Evolutionary conservation across 2,329 filamentous ascomycete species (phyloP), one percentile per base, ranked within the genome.

Genomic region (Aspergillus calidoustus): DNA sequence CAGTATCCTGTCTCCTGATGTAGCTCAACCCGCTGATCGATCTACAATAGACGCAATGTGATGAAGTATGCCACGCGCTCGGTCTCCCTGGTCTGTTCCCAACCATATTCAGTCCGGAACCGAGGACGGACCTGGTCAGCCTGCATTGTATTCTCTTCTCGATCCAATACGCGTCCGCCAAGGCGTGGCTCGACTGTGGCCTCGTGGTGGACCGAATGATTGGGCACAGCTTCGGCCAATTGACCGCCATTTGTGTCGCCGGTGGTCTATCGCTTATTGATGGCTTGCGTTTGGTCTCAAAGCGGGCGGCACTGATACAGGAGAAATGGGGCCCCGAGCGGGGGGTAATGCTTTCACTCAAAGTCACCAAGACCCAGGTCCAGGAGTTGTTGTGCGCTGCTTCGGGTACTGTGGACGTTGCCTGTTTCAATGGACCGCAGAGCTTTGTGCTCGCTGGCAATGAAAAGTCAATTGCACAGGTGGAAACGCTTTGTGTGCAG

Each of bases 141-240:
- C 70, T 80, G 0, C 80, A 82, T 19, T 69, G 67, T 11, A 68
- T 66, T 41, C 60, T 79, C 0, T 79, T 80, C 46, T 67, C 77
- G 1, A 50, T 75, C 7, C 77, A 80, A 54, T 79, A 79, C 54
- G 61, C 79, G 0, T 72, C 66, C 44, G 76, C 78, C 1, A 70
- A 64, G 54, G 55, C 65, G 3, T 81, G 79, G 78, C 70, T 79
- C 3, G 74, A 77, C 19, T 69, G 64, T 9, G 78, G 78, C 0
- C 49, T 80, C 2, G 54, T 74, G 38, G 66, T 76, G 9, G 67
- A 62, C 7, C 67, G 71, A 1, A n/a, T 80, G 5, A 55, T 81
- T 6, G 78, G 78, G 0, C 77, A 79, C 56, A 76, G 73, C 60
- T 73, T 79, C 62, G 77, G 77, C 7, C 70, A 80, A 53, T 64